Percentiles rank a stretch among this genome's conserved stretches.
Evolutionary conservation across 768 basidiomycete species (phyloP).

Genomic region (Vararia minispora): DNA sequence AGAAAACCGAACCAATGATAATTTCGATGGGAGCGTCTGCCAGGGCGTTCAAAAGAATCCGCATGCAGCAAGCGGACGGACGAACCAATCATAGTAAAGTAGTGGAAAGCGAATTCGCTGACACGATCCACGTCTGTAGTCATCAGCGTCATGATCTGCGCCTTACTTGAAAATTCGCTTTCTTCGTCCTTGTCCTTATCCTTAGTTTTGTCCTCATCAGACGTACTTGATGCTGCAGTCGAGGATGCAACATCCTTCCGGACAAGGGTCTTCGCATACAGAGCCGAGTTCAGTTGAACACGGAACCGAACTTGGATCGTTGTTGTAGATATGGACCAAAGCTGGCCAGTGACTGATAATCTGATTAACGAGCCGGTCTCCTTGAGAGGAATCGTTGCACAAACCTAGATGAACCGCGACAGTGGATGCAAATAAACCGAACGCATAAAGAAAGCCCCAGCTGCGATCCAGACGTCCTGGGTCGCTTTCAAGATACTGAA

Average conservation of each 20-base stretch:
- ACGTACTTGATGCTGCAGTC: conserved; percentile 19
- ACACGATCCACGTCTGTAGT: conserved; percentile 90
- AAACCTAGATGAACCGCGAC: conserved; percentile 31
- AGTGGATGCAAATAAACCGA: conserved; percentile 37
- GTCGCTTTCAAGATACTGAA: conserved; percentile 57
- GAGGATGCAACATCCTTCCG: conserved; percentile 77
- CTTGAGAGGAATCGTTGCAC: conserved; percentile 12
- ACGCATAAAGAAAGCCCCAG: conserved; percentile 69
- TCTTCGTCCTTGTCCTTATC: conserved; percentile 23
- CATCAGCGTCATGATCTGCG: conserved; percentile 93
- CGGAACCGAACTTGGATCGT: conserved; percentile 59
- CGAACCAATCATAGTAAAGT: conserved; percentile 64
- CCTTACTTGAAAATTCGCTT: conserved; percentile 42
- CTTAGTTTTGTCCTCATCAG: conserved; percentile 15
- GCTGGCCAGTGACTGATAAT: conserved; percentile 47
- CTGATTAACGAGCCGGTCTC: conserved; percentile 1
- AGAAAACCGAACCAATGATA: conserved; percentile 57
- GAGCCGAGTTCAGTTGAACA: conserved; percentile 71
- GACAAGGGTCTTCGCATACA: conserved; percentile 79
- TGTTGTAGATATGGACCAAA: conserved; percentile 63
- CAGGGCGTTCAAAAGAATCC: background rate
- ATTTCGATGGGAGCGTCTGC: conserved; percentile 74
- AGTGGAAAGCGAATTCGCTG: conserved; percentile 72
- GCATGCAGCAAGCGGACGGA: background rate
- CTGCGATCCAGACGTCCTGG: conserved; percentile 38